phyloP scores from a whole-genome alignment of 2,329 filamentous ascomycete species.

The Sclerotiophoma versabilis region DNA sequence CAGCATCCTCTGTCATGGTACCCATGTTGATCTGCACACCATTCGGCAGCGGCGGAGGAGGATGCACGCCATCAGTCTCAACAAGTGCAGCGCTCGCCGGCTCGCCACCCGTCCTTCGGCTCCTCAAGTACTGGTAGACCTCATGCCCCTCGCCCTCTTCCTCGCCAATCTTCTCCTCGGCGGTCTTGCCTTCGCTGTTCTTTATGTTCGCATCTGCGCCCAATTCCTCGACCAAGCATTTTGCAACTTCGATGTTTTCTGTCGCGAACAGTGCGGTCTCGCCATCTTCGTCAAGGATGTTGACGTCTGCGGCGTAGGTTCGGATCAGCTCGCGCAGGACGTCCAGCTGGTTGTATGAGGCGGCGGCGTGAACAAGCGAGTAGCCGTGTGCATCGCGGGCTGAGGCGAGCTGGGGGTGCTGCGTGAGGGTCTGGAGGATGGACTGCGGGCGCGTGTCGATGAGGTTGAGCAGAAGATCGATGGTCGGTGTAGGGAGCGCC shows the following conservation, averaged over 20 bases:
- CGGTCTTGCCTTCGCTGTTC: slow-evolving; percentile 80
- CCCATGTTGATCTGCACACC: slow-evolving; percentile 81
- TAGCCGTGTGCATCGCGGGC: slow-evolving; percentile 91
- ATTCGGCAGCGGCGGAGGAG: slow-evolving; percentile 71
- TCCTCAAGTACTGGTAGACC: slow-evolving; percentile 73
- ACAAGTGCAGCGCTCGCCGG: slow-evolving; percentile 29
- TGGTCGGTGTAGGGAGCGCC: slow-evolving; percentile 48
- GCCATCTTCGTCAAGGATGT: slow-evolving; percentile 86
- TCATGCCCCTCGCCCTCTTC: slow-evolving; percentile 79
- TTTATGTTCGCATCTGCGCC: slow-evolving; percentile 69
- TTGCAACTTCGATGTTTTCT: slow-evolving; percentile 80
- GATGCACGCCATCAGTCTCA: slow-evolving; percentile 36
- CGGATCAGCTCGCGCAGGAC: slow-evolving; percentile 77
- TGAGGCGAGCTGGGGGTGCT: slow-evolving; percentile 77
- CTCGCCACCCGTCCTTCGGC: slow-evolving; percentile 35
- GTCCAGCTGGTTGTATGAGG: slow-evolving; percentile 87
- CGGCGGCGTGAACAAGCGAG: slow-evolving; percentile 89
- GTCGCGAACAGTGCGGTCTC: slow-evolving; percentile 96
- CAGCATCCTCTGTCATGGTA: slow-evolving; percentile 66
- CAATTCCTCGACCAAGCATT: slow-evolving; percentile 82
- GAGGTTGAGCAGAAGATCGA: slow-evolving; percentile 59
- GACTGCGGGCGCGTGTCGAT: slow-evolving; percentile 81
- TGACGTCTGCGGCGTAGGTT: slow-evolving; percentile 79
- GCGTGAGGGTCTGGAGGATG: slow-evolving; percentile 76
- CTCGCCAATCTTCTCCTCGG: slow-evolving; percentile 77